Conservation (phyloP, 1,139 yeast species). For the Suhomyces coccinellae region DNA sequence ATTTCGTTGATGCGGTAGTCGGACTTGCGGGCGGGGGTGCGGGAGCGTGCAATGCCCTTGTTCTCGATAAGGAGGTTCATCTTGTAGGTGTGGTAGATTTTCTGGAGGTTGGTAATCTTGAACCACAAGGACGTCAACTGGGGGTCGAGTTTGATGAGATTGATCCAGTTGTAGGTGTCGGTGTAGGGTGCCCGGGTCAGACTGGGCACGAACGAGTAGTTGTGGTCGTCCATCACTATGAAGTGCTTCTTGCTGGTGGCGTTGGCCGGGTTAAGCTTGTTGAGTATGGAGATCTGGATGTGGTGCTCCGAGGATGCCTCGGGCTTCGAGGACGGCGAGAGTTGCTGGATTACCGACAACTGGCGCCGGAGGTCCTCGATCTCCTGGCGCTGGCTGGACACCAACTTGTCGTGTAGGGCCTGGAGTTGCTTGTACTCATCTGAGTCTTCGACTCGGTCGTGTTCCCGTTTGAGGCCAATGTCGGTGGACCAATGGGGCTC, state of each 20-base stretch:
- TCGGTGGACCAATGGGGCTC: constrained; percentile 42
- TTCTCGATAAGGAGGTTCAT: constrained; percentile 22
- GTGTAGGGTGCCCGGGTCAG: constrained; percentile 11
- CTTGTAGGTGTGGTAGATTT: constrained; percentile 42
- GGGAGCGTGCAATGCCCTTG: constrained; percentile 4
- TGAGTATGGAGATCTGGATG: constrained; percentile 19
- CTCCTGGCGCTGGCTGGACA: constrained; percentile 32
- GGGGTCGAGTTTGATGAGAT: constrained; percentile 42
- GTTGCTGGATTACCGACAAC: constrained; percentile 30
- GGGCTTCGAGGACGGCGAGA: constrained; percentile 17
- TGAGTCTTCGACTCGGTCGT: constrained; percentile 16
- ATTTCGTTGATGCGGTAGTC: constrained; percentile 22
- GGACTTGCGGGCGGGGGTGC: constrained; percentile 13
- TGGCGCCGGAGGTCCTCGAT: constrained; percentile 39
- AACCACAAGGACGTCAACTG: constrained; percentile 45
- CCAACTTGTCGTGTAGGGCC: constrained; percentile 23
- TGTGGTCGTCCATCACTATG: constrained; percentile 22
- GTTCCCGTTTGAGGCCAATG: constrained; percentile 3
- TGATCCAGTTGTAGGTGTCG: constrained; percentile 42
- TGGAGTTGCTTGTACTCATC: constrained; percentile 27
- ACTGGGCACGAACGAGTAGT: constrained; percentile 15
- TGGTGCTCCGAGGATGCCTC: constrained; percentile 3
- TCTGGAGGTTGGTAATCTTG: constrained; percentile 43
- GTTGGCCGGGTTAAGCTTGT: constrained; percentile 20
- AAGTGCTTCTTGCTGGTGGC: constrained; percentile 18